Percentiles rank a stretch among this genome's conserved stretches.
These are phyloP conservation scores for Globisporangium barbulae DNA, from an alignment of 352 stramenopile genomes.

Conservation along the genomic window DNA sequence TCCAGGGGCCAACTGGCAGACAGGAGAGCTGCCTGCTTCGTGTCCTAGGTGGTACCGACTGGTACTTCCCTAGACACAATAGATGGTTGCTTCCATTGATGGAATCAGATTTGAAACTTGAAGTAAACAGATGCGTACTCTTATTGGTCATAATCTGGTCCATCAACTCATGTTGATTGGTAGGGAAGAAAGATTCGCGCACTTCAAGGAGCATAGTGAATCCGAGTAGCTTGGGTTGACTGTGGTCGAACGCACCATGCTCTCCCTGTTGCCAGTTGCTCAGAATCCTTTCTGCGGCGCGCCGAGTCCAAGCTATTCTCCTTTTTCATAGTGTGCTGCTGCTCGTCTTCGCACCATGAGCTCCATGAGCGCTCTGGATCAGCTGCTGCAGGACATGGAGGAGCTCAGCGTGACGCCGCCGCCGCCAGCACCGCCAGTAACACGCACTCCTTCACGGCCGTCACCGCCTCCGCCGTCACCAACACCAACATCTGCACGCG, in stretches of 20 bases:
- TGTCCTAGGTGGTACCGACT: background rate
- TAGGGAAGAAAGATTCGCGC: background rate
- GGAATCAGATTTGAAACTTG: too few species aligned
- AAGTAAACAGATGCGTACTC: background rate
- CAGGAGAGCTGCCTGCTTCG: background rate
- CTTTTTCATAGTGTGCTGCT: background rate
- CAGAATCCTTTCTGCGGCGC: background rate
- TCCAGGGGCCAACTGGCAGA: background rate
- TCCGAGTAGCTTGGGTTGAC: background rate
- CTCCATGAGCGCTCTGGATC: background rate
- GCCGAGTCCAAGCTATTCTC: background rate
- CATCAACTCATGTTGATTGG: background rate
- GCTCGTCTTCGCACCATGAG: background rate
- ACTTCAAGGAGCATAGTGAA: background rate
- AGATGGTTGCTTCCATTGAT: too few species aligned
- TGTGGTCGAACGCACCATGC: background rate
- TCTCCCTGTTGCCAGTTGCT: background rate
- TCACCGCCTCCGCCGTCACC: background rate
- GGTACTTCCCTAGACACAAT: background rate
- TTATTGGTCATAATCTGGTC: background rate
- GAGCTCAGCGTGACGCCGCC: background rate
- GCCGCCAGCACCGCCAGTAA: background rate
- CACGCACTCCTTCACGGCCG: background rate
- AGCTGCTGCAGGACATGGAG: conserved; percentile 5
- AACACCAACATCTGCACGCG: background rate